Percentiles rank a stretch among this genome's conserved stretches.
Conservation (phyloP, 1,139 yeast species). For the Sugiyamaella neomexicana region DNA sequence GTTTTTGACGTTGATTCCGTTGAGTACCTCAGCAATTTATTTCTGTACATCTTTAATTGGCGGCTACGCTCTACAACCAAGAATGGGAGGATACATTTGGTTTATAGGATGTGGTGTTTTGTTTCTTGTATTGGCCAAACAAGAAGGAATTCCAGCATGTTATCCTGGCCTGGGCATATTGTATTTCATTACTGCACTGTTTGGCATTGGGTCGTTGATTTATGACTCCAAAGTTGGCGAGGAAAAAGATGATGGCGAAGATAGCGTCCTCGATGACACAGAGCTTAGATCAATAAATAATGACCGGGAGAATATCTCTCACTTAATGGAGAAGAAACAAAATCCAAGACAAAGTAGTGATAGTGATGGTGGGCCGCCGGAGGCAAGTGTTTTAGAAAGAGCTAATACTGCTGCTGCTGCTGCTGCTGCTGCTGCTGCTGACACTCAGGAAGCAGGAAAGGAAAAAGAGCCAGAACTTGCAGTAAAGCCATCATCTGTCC, state of each 20-base stretch:
- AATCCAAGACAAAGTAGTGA: background rate
- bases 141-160: constrained; percentile 8
- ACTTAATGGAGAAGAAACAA: background rate
- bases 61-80: constrained; percentile 10
- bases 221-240: constrained; percentile 5
- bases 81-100: constrained; percentile 16
- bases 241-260: background rate
- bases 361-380: background rate
- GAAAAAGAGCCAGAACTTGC: too few species aligned
- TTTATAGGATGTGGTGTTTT: constrained; percentile 11
- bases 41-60: constrained; percentile 10
- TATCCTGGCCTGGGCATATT: constrained; percentile 12
- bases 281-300: background rate
- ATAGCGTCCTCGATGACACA: background rate
- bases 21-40: constrained; percentile 7
- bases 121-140: constrained; percentile 2
- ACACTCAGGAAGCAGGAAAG: too few species aligned
- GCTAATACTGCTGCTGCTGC: too few species aligned
- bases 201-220: constrained; percentile 13
- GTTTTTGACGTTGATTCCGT: constrained; percentile 9
- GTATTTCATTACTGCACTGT: constrained; percentile 7
- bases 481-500: too few species aligned
- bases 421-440: too few species aligned
- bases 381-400: background rate
- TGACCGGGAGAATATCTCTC: background rate